Evolutionary conservation across 257 asterid genomes (phyloP).

Genomic region (Solanum chilense): DNA sequence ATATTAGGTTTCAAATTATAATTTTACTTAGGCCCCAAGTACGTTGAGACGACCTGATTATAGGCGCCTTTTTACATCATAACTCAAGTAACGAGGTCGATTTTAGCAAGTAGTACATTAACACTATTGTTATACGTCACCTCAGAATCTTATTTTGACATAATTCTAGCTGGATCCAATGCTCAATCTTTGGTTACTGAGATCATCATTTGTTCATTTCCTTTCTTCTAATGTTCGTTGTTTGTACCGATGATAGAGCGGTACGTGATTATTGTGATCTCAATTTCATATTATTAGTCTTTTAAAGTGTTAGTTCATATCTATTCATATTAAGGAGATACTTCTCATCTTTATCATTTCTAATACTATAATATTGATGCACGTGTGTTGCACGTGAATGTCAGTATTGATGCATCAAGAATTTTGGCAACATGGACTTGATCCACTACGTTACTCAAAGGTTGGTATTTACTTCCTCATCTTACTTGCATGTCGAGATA

Average conservation of each 20-base stretch:
- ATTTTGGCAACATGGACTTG: too few relatives aligned
- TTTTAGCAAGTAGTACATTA: constrained; percentile 50
- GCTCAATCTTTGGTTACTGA: constrained; percentile 55
- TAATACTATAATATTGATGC: too few relatives aligned
- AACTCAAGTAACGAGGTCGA: constrained; percentile 48
- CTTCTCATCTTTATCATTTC: too few relatives aligned
- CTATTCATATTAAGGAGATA: too few relatives aligned
- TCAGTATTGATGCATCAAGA: too few relatives aligned
- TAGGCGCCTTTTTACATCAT: constrained; percentile 51
- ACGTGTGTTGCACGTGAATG: too few relatives aligned
- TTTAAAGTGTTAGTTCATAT: background rate
- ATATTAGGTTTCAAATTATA: too few relatives aligned
- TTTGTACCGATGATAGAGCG: constrained; percentile 48
- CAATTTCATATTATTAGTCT: background rate
- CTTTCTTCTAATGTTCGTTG: constrained; percentile 65
- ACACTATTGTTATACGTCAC: constrained; percentile 33
- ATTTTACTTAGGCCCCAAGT: too few relatives aligned
- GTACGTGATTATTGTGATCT: constrained; percentile 4
- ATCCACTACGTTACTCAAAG: too few relatives aligned
- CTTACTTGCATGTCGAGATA: too few relatives aligned
- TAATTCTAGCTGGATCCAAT: constrained; percentile 44
- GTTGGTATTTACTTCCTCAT: too few relatives aligned
- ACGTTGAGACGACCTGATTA: background rate
- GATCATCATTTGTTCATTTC: constrained; percentile 29
- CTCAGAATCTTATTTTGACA: constrained; percentile 39